phyloP scores from a whole-genome alignment of 208 protist genomes.

The Histomonas meleagridis region DNA sequence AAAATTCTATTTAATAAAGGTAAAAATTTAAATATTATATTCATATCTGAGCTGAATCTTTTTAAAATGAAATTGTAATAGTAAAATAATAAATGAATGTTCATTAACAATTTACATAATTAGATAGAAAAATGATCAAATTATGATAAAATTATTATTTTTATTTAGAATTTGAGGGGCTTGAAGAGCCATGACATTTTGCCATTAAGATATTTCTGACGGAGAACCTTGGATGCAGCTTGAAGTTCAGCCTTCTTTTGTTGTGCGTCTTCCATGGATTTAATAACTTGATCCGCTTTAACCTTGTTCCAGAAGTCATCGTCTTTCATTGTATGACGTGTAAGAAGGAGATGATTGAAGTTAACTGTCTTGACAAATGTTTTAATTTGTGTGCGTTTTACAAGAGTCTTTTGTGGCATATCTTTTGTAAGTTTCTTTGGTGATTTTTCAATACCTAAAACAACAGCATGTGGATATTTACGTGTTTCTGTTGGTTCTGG shows the following conservation, averaged over 20 bases:
- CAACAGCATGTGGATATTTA: not conserved
- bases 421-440: constrained; percentile 20
- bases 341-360: too few species aligned
- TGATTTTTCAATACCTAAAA: constrained; percentile 5
- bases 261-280: not conserved
- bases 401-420: not conserved
- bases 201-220: not conserved
- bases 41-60: too few species aligned
- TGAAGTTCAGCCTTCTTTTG: not conserved
- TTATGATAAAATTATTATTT: too few species aligned
- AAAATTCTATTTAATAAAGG: too few species aligned
- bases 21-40: too few species aligned
- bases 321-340: not conserved
- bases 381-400: constrained; percentile 9
- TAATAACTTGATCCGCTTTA: too few species aligned
- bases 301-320: too few species aligned
- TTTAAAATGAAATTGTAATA: too few species aligned
- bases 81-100: too few species aligned
- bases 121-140: too few species aligned
- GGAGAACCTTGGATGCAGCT: not conserved
- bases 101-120: too few species aligned
- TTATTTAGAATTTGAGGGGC: constrained; percentile 21
- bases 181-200: constrained; percentile 22
- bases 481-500: not conserved
- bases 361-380: not conserved